These are phyloP conservation scores for Leccinum fallax DNA, from an alignment of 1,284 basidiomycete genomes.

Conservation along the genomic window DNA sequence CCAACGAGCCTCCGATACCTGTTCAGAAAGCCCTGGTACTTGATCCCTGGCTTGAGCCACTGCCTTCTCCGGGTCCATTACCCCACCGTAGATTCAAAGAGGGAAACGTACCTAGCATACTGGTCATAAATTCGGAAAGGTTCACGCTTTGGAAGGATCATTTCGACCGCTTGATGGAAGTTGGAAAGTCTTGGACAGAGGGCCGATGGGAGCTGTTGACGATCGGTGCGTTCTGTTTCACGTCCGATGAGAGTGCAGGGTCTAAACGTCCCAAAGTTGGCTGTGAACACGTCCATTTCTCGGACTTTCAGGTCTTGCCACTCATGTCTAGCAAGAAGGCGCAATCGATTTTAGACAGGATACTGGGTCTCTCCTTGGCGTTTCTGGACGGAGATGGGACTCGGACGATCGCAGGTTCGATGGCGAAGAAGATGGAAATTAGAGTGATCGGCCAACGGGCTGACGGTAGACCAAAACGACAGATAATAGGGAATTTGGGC, in stretches of 20 bases:
- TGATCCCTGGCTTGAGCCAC: constrained; percentile 81
- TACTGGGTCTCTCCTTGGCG: constrained; percentile 46
- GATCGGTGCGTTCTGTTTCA: constrained; percentile 39
- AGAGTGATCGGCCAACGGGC: constrained; percentile 44
- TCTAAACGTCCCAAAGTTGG: constrained; percentile 40
- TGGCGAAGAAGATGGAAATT: constrained; percentile 46
- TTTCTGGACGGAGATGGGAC: constrained; percentile 51
- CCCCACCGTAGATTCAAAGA: constrained; percentile 21
- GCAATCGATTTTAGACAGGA: constrained; percentile 42
- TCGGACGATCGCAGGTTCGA: constrained; percentile 31
- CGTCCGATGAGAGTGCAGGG: not conserved
- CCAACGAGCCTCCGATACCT: constrained; percentile 47
- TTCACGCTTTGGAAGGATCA: constrained; percentile 78
- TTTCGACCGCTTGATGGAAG: constrained; percentile 55
- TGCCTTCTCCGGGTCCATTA: constrained; percentile 56
- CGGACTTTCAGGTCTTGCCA: constrained; percentile 56
- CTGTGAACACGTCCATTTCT: constrained; percentile 57
- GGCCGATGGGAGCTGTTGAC: constrained; percentile 49
- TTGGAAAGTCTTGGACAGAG: constrained; percentile 56
- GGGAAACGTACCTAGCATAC: constrained; percentile 40
- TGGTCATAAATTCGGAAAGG: constrained; percentile 72
- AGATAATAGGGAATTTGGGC: constrained; percentile 49
- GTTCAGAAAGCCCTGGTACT: constrained; percentile 58
- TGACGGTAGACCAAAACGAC: constrained; percentile 48
- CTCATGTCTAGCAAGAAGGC: constrained; percentile 41